Conservation (phyloP, 192 early-diverging fungal species). For the Spinellus fusiger region DNA sequence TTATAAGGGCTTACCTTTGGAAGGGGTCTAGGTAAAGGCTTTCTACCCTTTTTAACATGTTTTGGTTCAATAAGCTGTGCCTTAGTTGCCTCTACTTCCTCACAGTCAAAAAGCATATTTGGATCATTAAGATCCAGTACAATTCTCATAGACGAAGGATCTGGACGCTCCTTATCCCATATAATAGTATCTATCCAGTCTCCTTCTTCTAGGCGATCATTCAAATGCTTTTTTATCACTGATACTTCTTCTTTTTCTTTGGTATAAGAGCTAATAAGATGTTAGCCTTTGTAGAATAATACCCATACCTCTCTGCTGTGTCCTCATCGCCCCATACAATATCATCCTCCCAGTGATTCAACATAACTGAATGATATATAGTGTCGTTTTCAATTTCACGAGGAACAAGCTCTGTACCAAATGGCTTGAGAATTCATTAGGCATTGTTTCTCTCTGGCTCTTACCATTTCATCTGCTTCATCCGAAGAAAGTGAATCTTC, state of each 20-base stretch:
- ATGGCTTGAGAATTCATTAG: not conserved
- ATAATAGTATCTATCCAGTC: conserved; percentile 73
- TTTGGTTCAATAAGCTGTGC: conserved; percentile 20
- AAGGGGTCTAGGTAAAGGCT: conserved; percentile 20
- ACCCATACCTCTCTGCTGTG: conserved; percentile 4
- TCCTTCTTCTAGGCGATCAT: conserved; percentile 58
- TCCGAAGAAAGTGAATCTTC: conserved; percentile 7
- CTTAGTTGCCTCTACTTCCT: conserved; percentile 40
- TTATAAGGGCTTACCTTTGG: conserved; percentile 13
- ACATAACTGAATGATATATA: conserved; percentile 61
- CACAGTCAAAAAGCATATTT: conserved; percentile 68
- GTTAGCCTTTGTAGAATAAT: not conserved
- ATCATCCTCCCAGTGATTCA: conserved; percentile 80
- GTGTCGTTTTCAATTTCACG: conserved; percentile 18
- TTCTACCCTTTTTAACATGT: conserved; percentile 26
- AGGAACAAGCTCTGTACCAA: not conserved
- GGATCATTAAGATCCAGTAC: conserved; percentile 63
- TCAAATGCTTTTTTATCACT: conserved; percentile 27
- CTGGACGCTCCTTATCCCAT: conserved; percentile 67
- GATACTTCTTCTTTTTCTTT: not conserved
- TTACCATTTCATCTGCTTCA: not conserved
- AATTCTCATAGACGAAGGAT: conserved; percentile 49
- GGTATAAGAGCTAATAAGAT: too few species aligned
- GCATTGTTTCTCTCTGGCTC: not conserved
- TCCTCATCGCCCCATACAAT: conserved; percentile 71